These are phyloP conservation scores for Cyamopsis tetragonoloba DNA, from an alignment of 306 rosid genomes.

Conservation along the genomic window DNA sequence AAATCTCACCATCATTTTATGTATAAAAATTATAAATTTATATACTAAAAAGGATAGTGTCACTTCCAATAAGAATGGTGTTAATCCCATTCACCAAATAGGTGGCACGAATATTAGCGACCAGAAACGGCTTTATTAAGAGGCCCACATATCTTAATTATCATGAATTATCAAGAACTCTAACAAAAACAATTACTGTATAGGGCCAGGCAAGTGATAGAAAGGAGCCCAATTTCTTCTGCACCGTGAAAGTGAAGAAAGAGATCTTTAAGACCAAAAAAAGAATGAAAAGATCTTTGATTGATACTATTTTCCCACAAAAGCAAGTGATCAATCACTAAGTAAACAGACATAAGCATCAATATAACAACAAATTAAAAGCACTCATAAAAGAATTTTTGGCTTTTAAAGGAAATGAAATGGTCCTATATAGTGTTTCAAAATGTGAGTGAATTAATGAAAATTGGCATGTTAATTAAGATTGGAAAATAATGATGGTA, in stretches of 20 bases:
- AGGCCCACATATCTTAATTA: constrained; percentile 5
- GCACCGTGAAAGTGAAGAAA: neutral
- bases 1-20: too few relatives aligned
- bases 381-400: neutral
- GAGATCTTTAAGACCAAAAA: too few relatives aligned
- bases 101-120: too few relatives aligned
- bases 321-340: constrained; percentile 27
- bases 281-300: neutral
- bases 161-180: neutral
- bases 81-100: too few relatives aligned
- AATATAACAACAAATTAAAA: constrained; percentile 13
- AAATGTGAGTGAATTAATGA: constrained; percentile 33
- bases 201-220: constrained; percentile 18
- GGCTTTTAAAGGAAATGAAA: constrained; percentile 19
- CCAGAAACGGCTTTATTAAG: neutral
- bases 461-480: constrained; percentile 13
- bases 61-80: too few relatives aligned
- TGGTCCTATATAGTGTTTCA: constrained; percentile 32
- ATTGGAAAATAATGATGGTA: neutral
- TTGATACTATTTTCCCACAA: constrained; percentile 6
- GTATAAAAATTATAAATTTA: too few relatives aligned
- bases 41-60: too few relatives aligned
- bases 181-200: neutral
- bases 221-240: neutral
- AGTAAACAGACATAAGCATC: neutral